Evolutionary conservation across 768 basidiomycete species (phyloP).

Genomic region (Pleurotus salmoneostramineus): DNA sequence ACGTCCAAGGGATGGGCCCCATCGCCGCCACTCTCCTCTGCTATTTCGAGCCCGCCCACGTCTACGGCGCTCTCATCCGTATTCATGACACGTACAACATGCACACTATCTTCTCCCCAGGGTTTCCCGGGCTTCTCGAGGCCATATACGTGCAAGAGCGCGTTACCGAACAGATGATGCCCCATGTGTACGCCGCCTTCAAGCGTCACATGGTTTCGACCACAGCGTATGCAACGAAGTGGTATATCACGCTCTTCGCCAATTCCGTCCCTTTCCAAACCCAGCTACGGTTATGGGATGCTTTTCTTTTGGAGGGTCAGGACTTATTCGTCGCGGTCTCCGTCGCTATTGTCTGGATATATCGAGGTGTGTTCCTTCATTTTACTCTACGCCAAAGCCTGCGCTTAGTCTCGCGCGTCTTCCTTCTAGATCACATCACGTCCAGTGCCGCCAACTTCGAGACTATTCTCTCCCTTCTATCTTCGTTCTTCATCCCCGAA

Average conservation of each 20-base stretch:
- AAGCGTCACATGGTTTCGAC: conserved; percentile 87
- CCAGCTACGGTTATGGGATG: conserved; percentile 94
- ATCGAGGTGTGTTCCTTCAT: conserved; percentile 57
- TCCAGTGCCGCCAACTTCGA: conserved; percentile 82
- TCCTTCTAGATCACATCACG: conserved; percentile 71
- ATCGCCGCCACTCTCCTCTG: conserved; percentile 92
- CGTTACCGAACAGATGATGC: conserved; percentile 83
- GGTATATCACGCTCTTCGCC: conserved; percentile 98
- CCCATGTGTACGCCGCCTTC: conserved; percentile 83
- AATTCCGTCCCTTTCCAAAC: conserved; percentile 95
- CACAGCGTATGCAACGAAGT: conserved; percentile 95
- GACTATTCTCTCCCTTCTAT: conserved; percentile 84
- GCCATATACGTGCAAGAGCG: conserved; percentile 96
- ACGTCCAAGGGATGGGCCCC: conserved; percentile 99
- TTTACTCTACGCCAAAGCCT: not conserved
- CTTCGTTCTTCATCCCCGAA: conserved; percentile 93
- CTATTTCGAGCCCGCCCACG: conserved; percentile 89
- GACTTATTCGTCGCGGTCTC: conserved; percentile 87
- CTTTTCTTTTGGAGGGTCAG: conserved; percentile 83
- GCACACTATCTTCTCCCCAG: conserved; percentile 87
- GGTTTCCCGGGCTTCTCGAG: conserved; percentile 94
- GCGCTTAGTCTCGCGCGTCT: not conserved
- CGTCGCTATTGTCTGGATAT: conserved; percentile 87
- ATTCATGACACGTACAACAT: conserved; percentile 86
- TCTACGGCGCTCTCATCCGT: conserved; percentile 80